A percentile compares a stretch with the other conserved stretches of the same genome.
phyloP scores from a whole-genome alignment of 164 flowering plant species.

The Euptelea pleiosperma region DNA sequence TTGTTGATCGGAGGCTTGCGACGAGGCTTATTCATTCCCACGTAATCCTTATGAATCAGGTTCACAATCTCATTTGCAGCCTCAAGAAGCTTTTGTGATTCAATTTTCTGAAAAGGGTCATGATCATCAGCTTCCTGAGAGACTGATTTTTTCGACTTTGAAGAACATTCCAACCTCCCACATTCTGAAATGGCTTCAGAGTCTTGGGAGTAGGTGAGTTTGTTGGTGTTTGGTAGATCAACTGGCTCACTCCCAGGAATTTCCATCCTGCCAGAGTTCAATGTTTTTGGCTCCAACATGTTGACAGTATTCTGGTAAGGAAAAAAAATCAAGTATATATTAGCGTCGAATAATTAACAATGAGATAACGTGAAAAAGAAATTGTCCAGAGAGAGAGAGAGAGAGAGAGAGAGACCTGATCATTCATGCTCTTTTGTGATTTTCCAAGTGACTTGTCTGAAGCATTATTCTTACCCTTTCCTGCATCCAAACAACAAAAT shows the following conservation, averaged over 20 bases:
- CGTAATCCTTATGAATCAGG: constrained; percentile 46
- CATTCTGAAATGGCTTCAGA: constrained; percentile 1
- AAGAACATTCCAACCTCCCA: constrained; percentile 4
- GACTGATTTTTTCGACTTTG: constrained; percentile 4
- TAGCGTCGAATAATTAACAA: not conserved
- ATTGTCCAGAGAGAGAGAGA: constrained; percentile 16
- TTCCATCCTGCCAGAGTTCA: constrained; percentile 7
- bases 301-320: constrained; percentile 8
- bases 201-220: not conserved
- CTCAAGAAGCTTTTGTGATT: constrained; percentile 23
- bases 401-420: constrained; percentile 35
- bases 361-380: constrained; percentile 14
- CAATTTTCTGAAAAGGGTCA: constrained; percentile 12
- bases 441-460: constrained; percentile 8
- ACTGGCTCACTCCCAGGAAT: too few relatives aligned
- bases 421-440: constrained; percentile 12
- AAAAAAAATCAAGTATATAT: not conserved
- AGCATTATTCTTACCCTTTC: constrained; percentile 21
- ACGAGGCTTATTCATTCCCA: constrained; percentile 32
- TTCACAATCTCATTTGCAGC: constrained; percentile 34
- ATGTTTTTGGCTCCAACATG: constrained; percentile 13
- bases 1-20: constrained; percentile 28
- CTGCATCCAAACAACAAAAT: constrained; percentile 32
- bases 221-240: too few relatives aligned
- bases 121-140: not conserved